Percentiles rank a stretch among this genome's conserved stretches.
Conservation (phyloP, 805 yeast genomes). For the Ogataea minuta region DNA sequence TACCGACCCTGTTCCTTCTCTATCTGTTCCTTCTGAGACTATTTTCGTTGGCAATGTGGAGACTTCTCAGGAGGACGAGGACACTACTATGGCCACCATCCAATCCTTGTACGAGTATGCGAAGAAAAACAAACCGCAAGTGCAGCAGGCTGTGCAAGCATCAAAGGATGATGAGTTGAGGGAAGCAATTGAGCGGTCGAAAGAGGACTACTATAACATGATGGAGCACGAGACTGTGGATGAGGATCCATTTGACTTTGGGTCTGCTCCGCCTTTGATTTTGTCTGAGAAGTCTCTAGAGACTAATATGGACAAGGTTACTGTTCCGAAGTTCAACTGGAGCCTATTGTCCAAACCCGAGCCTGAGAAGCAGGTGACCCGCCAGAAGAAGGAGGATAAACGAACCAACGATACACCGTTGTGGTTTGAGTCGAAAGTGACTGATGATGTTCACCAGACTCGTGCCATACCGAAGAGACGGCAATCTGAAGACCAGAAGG, state of each 20-base stretch:
- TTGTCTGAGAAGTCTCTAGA: constrained; percentile 23
- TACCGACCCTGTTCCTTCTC: no score
- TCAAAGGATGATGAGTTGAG: constrained; percentile 34
- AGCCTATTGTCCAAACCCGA: constrained; percentile 9
- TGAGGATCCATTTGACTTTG: constrained; percentile 7
- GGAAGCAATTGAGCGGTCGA: constrained; percentile 48
- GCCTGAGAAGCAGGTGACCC: background rate
- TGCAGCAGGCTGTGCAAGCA: constrained; percentile 16
- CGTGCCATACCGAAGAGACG: background rate
- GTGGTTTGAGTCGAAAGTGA: constrained; percentile 18
- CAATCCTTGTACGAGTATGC: constrained; percentile 35
- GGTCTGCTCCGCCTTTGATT: constrained; percentile 20
- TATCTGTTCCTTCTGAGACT: constrained; percentile 14
- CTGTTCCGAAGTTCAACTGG: constrained; percentile 15
- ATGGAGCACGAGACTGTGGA: constrained; percentile 23
- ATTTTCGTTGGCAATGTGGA: constrained; percentile 18
- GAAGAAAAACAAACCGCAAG: constrained; percentile 21
- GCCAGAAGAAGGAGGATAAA: background rate
- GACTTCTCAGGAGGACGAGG: constrained; percentile 16
- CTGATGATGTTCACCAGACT: constrained; percentile 5
- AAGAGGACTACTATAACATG: constrained; percentile 38
- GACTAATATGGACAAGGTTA: constrained; percentile 8
- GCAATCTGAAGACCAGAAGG: constrained; percentile 41
- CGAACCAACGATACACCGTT: constrained; percentile 18
- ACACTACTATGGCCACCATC: constrained; percentile 28